Conservation (phyloP, 768 basidiomycete species). For the Trametes elegans region DNA sequence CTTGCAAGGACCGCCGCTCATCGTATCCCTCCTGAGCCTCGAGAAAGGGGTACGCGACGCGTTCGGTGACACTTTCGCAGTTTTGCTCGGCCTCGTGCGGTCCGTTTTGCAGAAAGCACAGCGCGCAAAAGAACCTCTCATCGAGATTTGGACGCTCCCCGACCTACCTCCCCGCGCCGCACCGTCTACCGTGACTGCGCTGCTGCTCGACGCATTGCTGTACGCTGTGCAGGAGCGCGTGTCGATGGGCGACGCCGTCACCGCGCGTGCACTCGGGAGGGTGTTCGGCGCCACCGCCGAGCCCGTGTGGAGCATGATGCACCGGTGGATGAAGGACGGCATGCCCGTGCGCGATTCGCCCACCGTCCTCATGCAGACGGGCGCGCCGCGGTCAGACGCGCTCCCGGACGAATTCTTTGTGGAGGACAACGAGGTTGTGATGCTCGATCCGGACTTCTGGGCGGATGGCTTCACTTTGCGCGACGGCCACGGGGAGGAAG, state of each 20-base stretch:
- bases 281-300: constrained; percentile 64
- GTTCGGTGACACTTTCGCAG: constrained; percentile 58
- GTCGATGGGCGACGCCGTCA: constrained; percentile 54
- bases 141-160: constrained; percentile 41
- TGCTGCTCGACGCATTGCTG: constrained; percentile 64
- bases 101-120: constrained; percentile 29
- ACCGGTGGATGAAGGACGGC: constrained; percentile 70
- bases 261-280: constrained; percentile 55
- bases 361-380: background rate
- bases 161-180: constrained; percentile 39
- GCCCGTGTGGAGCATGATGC: constrained; percentile 73
- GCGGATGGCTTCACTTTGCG: constrained; percentile 64
- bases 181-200: constrained; percentile 53
- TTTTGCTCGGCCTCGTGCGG: constrained; percentile 50
- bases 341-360: constrained; percentile 46
- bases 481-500: constrained; percentile 31
- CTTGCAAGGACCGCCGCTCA: constrained; percentile 32
- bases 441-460: constrained; percentile 77
- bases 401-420: constrained; percentile 82
- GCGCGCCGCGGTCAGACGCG: background rate
- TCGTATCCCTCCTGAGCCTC: constrained; percentile 66
- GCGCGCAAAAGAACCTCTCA: constrained; percentile 23
- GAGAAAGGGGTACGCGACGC: constrained; percentile 56
- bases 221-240: constrained; percentile 54
- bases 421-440: constrained; percentile 57